Conservation (phyloP, 2,329 filamentous ascomycete species). For the Teratosphaeria nubilosa region DNA sequence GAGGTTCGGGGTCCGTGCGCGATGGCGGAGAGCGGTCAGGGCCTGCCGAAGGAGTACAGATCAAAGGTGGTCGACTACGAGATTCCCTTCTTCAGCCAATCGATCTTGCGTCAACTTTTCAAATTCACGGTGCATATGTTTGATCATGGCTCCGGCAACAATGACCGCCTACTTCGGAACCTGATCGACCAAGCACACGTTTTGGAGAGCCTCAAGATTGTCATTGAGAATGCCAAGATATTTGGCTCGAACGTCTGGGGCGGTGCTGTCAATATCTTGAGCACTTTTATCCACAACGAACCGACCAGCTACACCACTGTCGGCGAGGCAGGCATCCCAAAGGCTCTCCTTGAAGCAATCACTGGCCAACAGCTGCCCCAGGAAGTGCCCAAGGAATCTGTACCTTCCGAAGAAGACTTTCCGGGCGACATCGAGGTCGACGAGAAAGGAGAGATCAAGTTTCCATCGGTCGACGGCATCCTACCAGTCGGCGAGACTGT, state of each 20-base stretch:
- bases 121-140: constrained; percentile 97
- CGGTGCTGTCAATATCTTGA: constrained; percentile 80
- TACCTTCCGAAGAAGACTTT: constrained; percentile 4
- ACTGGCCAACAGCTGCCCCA: constrained; percentile 34
- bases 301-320: constrained; percentile 96
- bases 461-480: constrained; percentile 46
- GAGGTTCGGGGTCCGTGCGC: constrained; percentile 63
- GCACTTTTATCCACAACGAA: constrained; percentile 96
- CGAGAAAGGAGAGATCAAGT: constrained; percentile 14
- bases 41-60: constrained; percentile 60
- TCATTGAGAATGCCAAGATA: constrained; percentile 66
- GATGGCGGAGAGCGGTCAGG: constrained; percentile 56
- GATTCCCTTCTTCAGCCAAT: constrained; percentile 86
- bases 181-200: constrained; percentile 87
- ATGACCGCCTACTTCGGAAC: constrained; percentile 82
- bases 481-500: constrained; percentile 84
- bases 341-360: constrained; percentile 73
- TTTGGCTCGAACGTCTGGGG: constrained; percentile 96
- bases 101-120: constrained; percentile 84
- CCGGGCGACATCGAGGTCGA: constrained; percentile 16
- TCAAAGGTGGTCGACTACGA: constrained; percentile 85
- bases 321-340: constrained; percentile 83
- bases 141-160: constrained; percentile 69
- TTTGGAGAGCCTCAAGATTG: constrained; percentile 64
- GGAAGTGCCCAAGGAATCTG: constrained; percentile 9